phyloP scores from a whole-genome alignment of 2,329 filamentous ascomycete species.

The Cercospora canescens region DNA sequence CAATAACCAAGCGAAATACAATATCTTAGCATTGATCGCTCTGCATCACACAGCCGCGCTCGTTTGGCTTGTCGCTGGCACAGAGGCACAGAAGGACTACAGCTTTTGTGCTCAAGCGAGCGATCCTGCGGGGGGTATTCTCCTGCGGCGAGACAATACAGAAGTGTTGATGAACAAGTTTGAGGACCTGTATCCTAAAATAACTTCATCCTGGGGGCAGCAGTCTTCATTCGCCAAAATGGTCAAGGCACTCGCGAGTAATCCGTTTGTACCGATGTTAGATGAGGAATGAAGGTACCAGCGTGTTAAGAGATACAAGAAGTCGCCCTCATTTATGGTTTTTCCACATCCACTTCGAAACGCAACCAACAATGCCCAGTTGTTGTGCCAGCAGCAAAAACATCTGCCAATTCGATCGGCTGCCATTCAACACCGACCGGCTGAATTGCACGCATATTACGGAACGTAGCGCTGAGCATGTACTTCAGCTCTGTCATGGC shows the following conservation, averaged over 20 bases:
- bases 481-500: conserved; percentile 60
- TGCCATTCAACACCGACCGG: conserved; percentile 1
- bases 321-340: background rate
- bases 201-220: background rate
- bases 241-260: background rate
- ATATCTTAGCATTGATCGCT: background rate
- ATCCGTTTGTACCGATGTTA: background rate
- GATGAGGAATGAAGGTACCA: background rate
- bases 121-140: background rate
- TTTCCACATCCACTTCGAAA: conserved; percentile 3
- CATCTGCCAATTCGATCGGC: conserved; percentile 17
- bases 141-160: background rate
- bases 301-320: background rate
- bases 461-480: conserved; percentile 19
- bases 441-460: conserved; percentile 4
- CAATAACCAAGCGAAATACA: background rate
- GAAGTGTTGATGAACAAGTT: background rate
- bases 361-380: conserved; percentile 19
- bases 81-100: background rate
- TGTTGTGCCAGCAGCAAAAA: conserved; percentile 16
- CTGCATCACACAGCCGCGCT: background rate
- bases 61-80: background rate
- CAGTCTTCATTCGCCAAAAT: background rate
- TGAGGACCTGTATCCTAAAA: background rate
- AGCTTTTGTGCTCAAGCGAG: background rate